phyloP scores from a whole-genome alignment of 2,329 filamentous ascomycete genomes.

The Magnaporthiopsis incrustans region DNA sequence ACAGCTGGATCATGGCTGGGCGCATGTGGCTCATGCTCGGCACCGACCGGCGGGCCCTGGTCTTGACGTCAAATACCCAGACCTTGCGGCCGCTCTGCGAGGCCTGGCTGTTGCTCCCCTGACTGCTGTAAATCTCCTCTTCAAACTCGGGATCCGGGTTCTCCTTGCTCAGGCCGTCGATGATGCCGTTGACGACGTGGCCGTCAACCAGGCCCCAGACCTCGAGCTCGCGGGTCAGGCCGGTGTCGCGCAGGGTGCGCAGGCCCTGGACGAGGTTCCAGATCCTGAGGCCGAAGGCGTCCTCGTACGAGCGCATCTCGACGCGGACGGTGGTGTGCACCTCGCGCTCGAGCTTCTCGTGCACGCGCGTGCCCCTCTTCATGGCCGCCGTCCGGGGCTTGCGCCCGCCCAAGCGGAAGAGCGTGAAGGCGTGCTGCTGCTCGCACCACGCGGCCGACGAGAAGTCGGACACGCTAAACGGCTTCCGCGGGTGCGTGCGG shows the following conservation, averaged over 20 bases:
- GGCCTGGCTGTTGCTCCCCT: constrained; percentile 19
- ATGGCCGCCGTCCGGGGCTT: constrained; percentile 74
- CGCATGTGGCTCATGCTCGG: constrained; percentile 60
- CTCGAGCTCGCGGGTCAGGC: constrained; percentile 67
- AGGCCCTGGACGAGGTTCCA: constrained; percentile 91
- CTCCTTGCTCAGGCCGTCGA: constrained; percentile 74
- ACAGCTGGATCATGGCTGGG: constrained; percentile 77
- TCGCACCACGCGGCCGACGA: constrained; percentile 93
- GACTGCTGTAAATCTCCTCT: constrained; percentile 39
- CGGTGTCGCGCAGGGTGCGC: constrained; percentile 61
- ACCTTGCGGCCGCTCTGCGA: constrained; percentile 22
- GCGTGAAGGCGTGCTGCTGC: constrained; percentile 81
- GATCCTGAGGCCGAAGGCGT: constrained; percentile 70
- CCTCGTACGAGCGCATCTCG: constrained; percentile 66
- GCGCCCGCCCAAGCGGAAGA: constrained; percentile 65
- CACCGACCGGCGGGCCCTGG: constrained; percentile 55
- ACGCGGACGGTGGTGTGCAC: constrained; percentile 72
- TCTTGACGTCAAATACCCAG: constrained; percentile 90
- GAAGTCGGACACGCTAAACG: constrained; percentile 80
- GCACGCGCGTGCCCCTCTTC: constrained; percentile 71
- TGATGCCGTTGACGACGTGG: constrained; percentile 78
- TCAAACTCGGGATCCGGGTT: constrained; percentile 69
- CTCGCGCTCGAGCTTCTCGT: constrained; percentile 77
- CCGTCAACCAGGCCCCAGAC: constrained; percentile 81
- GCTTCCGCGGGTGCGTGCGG: constrained; percentile 66